phyloP scores from a whole-genome alignment of 306 rosid species.

The Vigna nakashimae region DNA sequence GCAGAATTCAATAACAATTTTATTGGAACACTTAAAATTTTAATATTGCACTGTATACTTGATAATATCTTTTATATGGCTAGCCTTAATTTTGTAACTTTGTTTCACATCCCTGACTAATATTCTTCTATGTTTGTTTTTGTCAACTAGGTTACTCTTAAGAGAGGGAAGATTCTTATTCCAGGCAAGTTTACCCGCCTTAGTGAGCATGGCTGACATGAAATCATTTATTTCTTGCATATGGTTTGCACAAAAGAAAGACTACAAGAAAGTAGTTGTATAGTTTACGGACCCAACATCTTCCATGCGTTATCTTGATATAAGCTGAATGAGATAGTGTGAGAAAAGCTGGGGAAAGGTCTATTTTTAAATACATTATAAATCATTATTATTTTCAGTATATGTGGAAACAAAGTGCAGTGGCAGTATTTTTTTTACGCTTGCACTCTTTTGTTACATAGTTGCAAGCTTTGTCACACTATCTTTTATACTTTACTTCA shows the following conservation, averaged over 20 bases:
- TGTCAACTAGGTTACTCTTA: constrained; percentile 30
- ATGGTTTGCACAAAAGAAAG: not conserved
- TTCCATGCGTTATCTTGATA: not conserved
- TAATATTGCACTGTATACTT: constrained; percentile 13
- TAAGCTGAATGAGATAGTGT: not conserved
- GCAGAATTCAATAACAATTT: constrained; percentile 26
- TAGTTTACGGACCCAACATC: not conserved
- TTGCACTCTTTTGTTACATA: not conserved
- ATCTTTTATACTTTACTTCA: no score
- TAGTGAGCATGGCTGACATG: not conserved
- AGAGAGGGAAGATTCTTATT: constrained; percentile 20
- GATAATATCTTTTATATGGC: constrained; percentile 1
- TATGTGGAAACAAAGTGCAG: not conserved
- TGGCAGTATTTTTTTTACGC: no score
- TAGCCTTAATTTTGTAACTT: constrained; percentile 10
- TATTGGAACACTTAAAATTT: constrained; percentile 29
- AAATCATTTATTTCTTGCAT: not conserved
- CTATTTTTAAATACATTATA: not conserved
- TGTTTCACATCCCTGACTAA: constrained; percentile 29
- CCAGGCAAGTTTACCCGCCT: constrained; percentile 5
- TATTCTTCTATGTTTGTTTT: constrained; percentile 10
- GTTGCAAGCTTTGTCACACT: not conserved
- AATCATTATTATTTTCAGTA: not conserved
- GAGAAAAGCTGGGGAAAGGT: constrained; percentile 15
- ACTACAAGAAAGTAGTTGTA: not conserved